Evolutionary conservation across 805 yeast genomes (phyloP).

Genomic region (Ogataea salicorniae): DNA sequence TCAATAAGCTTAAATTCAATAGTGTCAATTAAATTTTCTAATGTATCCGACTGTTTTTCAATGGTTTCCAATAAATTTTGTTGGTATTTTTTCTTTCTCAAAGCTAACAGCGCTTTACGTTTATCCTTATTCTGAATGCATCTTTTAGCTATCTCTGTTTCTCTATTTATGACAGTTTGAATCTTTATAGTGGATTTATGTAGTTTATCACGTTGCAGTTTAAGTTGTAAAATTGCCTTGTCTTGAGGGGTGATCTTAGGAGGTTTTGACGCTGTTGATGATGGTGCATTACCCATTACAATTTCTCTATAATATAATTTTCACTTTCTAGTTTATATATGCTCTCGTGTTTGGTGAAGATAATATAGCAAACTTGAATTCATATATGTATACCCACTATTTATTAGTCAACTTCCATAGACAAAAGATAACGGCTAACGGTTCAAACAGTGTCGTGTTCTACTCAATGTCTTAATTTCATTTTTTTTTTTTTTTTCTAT

Average conservation of each 20-base stretch:
- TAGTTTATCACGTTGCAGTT: constrained; percentile 81
- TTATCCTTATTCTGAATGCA: constrained; percentile 50
- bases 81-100: constrained; percentile 80
- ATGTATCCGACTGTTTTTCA: constrained; percentile 67
- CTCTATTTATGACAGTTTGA: constrained; percentile 51
- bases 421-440: background rate
- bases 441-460: background rate
- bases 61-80: constrained; percentile 65
- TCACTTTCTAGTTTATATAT: background rate
- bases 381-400: background rate
- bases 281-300: constrained; percentile 30
- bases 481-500: constrained; percentile 1
- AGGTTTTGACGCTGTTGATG: constrained; percentile 30
- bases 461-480: background rate
- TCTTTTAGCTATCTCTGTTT: constrained; percentile 53
- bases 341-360: background rate
- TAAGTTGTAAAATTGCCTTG: constrained; percentile 78
- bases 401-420: background rate
- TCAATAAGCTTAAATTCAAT: constrained; percentile 90
- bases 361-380: background rate
- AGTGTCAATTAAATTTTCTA: constrained; percentile 72
- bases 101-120: constrained; percentile 59
- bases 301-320: background rate
- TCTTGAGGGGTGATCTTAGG: constrained; percentile 79
- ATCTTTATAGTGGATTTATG: constrained; percentile 66